phyloP scores from a whole-genome alignment of 2,329 filamentous ascomycete genomes.

The Cladosporium sp. region DNA sequence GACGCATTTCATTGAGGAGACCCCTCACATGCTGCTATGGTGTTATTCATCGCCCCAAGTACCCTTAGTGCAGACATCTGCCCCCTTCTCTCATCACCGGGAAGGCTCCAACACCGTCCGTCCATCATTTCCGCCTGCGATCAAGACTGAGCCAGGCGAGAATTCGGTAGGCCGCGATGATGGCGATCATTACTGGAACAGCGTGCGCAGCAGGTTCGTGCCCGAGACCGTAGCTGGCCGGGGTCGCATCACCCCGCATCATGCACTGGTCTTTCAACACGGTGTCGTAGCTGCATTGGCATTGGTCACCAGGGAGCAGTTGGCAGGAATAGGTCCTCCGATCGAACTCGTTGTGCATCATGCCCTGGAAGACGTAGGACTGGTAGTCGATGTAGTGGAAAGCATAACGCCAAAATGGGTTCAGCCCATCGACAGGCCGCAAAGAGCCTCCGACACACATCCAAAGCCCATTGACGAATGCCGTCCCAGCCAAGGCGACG shows the following conservation, averaged over 20 bases:
- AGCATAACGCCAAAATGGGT: conserved; percentile 79
- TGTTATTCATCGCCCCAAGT: too few relatives aligned
- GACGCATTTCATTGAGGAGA: too few relatives aligned
- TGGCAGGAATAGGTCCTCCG: conserved; percentile 57
- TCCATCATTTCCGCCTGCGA: neutral
- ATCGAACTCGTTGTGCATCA: conserved; percentile 87
- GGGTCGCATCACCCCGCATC: conserved; percentile 64
- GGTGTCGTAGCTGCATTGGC: conserved; percentile 66
- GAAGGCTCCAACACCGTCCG: too few relatives aligned
- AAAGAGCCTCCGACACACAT: conserved; percentile 83
- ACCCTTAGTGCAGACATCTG: too few relatives aligned
- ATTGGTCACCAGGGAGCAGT: conserved; percentile 41
- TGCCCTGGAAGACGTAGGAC: conserved; percentile 77
- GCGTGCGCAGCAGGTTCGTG: conserved; percentile 28
- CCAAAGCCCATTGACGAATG: conserved; percentile 84
- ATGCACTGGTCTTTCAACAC: conserved; percentile 51
- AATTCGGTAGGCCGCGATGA: conserved; percentile 66
- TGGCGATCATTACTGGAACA: conserved; percentile 68
- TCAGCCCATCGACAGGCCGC: conserved; percentile 64
- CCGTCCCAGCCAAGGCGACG: conserved; percentile 68
- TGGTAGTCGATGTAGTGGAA: conserved; percentile 90
- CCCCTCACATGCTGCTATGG: too few relatives aligned
- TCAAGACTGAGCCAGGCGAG: conserved; percentile 52
- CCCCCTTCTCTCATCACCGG: too few relatives aligned
- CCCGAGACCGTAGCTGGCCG: conserved; percentile 62